Percentiles rank a stretch among this genome's conserved stretches.
These are phyloP conservation scores for Tetrahymena elliotti DNA, from an alignment of 73 alveolate species.

Conservation along the genomic window DNA sequence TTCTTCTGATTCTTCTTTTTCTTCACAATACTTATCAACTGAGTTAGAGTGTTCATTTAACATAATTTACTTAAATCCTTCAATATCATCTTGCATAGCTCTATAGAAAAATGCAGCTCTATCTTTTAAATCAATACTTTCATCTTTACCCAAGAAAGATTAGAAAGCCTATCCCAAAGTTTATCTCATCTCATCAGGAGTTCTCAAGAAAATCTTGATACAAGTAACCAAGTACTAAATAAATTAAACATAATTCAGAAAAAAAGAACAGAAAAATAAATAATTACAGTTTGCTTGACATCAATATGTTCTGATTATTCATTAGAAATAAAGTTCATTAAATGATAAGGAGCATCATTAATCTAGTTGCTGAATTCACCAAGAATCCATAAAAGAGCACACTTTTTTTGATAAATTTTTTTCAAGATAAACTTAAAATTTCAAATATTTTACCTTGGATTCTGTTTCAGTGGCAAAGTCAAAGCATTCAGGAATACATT, in stretches of 20 bases:
- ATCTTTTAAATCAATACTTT: slow-evolving; percentile 28
- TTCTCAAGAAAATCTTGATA: slow-evolving; percentile 5
- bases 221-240: neutral
- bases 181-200: slow-evolving; percentile 33
- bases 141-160: slow-evolving; percentile 8
- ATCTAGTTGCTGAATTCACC: slow-evolving; percentile 24
- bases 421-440: neutral
- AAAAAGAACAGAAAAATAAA: no score
- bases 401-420: neutral
- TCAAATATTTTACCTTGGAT: slow-evolving; percentile 1
- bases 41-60: neutral
- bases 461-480: slow-evolving; percentile 18
- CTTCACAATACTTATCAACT: slow-evolving; percentile 33
- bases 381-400: slow-evolving; percentile 23
- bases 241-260: no score
- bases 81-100: slow-evolving; percentile 10
- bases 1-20: slow-evolving; percentile 18
- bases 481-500: neutral
- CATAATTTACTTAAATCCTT: slow-evolving; percentile 13
- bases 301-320: slow-evolving; percentile 16
- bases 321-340: neutral
- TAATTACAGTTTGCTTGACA: slow-evolving; percentile 1
- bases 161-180: slow-evolving; percentile 10
- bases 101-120: slow-evolving; percentile 39
- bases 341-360: slow-evolving; percentile 15